A percentile compares a stretch with the other conserved stretches of the same genome.
Evolutionary conservation across 768 basidiomycete species (phyloP).

Genomic region (Mycena vitilis): DNA sequence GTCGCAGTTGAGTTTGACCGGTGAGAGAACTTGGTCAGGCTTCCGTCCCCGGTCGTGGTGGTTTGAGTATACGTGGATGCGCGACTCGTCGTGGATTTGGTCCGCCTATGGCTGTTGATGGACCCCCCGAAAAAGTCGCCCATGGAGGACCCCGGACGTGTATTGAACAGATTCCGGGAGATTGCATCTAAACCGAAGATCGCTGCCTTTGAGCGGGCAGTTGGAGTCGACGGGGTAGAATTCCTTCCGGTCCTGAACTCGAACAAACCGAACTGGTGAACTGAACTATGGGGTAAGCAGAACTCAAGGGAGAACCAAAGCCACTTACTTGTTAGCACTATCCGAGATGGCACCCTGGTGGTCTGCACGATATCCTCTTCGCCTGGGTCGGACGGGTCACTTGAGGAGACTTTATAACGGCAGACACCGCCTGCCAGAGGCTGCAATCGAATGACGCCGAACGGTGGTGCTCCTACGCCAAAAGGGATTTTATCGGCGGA

Average conservation of each 20-base stretch:
- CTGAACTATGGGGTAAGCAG: conserved; percentile 50
- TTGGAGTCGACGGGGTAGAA: conserved; percentile 89
- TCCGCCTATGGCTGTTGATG: conserved; percentile 73
- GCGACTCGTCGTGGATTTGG: conserved; percentile 77
- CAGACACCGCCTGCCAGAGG: conserved; percentile 87
- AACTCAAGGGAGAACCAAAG: conserved; percentile 1
- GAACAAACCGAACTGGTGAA: conserved; percentile 91
- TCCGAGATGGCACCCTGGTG: conserved; percentile 74
- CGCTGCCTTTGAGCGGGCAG: conserved; percentile 80
- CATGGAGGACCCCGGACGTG: conserved; percentile 74
- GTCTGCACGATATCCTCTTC: conserved; percentile 90
- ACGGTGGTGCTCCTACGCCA: conserved; percentile 75
- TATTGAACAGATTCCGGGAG: conserved; percentile 87
- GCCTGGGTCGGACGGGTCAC: conserved; percentile 76
- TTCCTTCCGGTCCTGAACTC: conserved; percentile 82
- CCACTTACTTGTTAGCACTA: conserved; percentile 84
- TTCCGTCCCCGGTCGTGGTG: conserved; percentile 71
- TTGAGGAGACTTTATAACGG: conserved; percentile 81
- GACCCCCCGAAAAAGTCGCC: conserved; percentile 83
- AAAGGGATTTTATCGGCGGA: conserved; percentile 83
- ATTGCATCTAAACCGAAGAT: conserved; percentile 92
- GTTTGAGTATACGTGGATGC: conserved; percentile 81
- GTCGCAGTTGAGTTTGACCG: conserved; percentile 76
- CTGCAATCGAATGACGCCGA: conserved; percentile 84
- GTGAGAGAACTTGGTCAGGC: conserved; percentile 77